Conservation (phyloP, 306 rosid genomes). For the Sesbania bispinosa region DNA sequence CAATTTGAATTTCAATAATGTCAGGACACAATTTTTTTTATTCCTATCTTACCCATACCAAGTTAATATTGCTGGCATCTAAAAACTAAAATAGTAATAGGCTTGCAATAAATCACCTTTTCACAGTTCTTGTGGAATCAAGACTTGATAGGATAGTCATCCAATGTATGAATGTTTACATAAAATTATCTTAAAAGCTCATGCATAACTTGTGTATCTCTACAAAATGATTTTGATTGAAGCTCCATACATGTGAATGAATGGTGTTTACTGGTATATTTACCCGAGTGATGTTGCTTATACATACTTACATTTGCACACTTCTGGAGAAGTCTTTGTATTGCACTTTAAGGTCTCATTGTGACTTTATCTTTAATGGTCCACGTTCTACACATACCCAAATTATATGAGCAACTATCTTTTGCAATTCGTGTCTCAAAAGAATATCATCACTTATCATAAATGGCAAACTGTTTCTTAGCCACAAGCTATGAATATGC, state of each 20-base stretch:
- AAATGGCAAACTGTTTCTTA: background rate
- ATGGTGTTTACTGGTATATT: background rate
- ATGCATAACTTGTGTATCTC: background rate
- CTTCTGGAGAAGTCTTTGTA: slow-evolving; percentile 5
- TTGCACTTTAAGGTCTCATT: background rate
- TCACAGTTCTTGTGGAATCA: background rate
- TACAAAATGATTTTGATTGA: background rate
- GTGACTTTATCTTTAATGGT: background rate
- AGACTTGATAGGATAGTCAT: background rate
- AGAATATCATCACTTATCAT: slow-evolving; percentile 6
- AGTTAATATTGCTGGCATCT: slow-evolving; percentile 2
- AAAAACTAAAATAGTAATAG: slow-evolving; percentile 5
- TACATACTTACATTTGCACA: background rate
- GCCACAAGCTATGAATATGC: slow-evolving; percentile 5
- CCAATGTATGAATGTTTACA: background rate
- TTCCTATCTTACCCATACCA: background rate
- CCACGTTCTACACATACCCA: slow-evolving; percentile 2
- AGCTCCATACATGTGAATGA: background rate
- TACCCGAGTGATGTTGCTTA: background rate
- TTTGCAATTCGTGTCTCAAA: background rate
- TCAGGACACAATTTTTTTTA: background rate
- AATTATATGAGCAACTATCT: background rate
- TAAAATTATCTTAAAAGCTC: slow-evolving; percentile 8
- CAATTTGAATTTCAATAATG: slow-evolving; percentile 12
- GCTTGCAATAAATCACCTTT: background rate